Conservation (phyloP, 2,329 filamentous ascomycete genomes). For the Fusarium piperis region DNA sequence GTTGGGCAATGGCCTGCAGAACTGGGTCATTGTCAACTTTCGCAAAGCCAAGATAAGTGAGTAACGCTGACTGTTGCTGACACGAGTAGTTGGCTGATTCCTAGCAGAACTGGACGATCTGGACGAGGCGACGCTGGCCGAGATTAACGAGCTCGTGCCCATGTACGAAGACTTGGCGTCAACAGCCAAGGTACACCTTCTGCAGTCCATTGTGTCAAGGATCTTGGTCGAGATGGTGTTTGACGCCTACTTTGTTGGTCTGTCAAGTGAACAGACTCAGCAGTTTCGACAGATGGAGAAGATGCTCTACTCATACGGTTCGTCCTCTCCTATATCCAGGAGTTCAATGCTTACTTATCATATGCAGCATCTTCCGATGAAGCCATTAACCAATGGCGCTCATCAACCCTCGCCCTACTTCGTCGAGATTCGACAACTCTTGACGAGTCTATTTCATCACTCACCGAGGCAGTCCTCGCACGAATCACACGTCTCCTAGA, state of each 20-base stretch:
- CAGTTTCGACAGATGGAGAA: slow-evolving; percentile 62
- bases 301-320: slow-evolving; percentile 40
- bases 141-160: slow-evolving; percentile 62
- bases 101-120: slow-evolving; percentile 55
- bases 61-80: slow-evolving; percentile 15
- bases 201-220: slow-evolving; percentile 70
- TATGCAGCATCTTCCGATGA: slow-evolving; percentile 56
- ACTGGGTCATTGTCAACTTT: slow-evolving; percentile 78
- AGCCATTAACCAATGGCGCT: slow-evolving; percentile 72
- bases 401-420: slow-evolving; percentile 69
- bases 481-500: slow-evolving; percentile 61
- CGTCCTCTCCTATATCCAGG: neutral
- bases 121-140: slow-evolving; percentile 52
- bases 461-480: slow-evolving; percentile 55
- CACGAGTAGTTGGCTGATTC: neutral
- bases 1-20: slow-evolving; percentile 74
- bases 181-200: slow-evolving; percentile 67
- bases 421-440: slow-evolving; percentile 62
- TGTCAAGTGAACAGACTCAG: slow-evolving; percentile 62
- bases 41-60: slow-evolving; percentile 67
- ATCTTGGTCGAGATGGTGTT: slow-evolving; percentile 71
- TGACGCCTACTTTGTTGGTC: slow-evolving; percentile 69
- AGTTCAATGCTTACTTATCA: slow-evolving; percentile 5
- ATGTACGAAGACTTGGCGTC: slow-evolving; percentile 65
- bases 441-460: slow-evolving; percentile 54